Evolutionary conservation across 495 filamentous ascomycete species (phyloP).

Genomic region (Terfezia claveryi): DNA sequence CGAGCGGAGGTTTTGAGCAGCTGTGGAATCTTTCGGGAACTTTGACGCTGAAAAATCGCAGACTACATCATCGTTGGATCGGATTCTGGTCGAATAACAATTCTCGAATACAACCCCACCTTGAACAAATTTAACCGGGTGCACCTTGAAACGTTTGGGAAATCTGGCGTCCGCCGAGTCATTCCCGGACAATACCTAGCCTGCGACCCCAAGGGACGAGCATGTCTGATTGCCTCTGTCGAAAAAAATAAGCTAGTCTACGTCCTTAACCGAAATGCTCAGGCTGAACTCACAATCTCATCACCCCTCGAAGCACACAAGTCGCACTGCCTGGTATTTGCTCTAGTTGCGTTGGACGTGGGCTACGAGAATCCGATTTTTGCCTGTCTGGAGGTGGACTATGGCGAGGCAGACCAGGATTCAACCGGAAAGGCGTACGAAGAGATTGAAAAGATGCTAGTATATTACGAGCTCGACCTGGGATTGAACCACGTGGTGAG

Average conservation of each 20-base stretch:
- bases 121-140: constrained; percentile 75
- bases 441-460: constrained; percentile 67
- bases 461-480: constrained; percentile 93
- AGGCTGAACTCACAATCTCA: constrained; percentile 86
- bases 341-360: constrained; percentile 67
- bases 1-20: background rate
- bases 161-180: constrained; percentile 84
- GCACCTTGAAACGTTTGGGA: constrained; percentile 92
- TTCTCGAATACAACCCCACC: constrained; percentile 74
- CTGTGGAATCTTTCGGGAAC: constrained; percentile 19
- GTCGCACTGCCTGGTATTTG: constrained; percentile 77
- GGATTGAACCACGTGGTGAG: constrained; percentile 92
- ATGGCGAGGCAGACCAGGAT: constrained; percentile 78
- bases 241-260: constrained; percentile 99
- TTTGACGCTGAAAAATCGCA: constrained; percentile 32
- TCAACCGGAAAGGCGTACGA: constrained; percentile 61
- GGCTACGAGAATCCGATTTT: constrained; percentile 96
- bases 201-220: constrained; percentile 82
- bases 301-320: constrained; percentile 95
- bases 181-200: constrained; percentile 90
- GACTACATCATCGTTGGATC: constrained; percentile 92
- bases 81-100: constrained; percentile 83
- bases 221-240: constrained; percentile 75
- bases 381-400: constrained; percentile 83
- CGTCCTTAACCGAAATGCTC: constrained; percentile 84